A percentile compares a stretch with the other conserved stretches of the same genome.
These are phyloP conservation scores for Tremella mesenterica DNA, from an alignment of 768 basidiomycete genomes.

Conservation along the genomic window DNA sequence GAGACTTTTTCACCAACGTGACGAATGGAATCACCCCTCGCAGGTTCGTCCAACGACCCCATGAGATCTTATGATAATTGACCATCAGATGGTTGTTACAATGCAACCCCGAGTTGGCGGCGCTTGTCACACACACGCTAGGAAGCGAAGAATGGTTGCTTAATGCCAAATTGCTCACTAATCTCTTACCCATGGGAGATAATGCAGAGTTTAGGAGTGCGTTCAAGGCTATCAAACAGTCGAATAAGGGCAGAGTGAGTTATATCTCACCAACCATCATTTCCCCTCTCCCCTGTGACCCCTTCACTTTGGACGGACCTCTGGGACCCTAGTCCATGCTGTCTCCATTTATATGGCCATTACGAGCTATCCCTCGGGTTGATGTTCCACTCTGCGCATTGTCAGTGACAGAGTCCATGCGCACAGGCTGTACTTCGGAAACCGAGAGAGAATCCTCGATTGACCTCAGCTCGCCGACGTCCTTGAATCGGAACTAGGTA, in stretches of 20 bases:
- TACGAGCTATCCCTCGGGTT: background rate
- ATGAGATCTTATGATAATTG: background rate
- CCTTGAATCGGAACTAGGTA: constrained; percentile 37
- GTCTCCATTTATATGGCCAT: background rate
- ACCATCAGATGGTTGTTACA: constrained; percentile 39
- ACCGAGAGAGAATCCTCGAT: background rate
- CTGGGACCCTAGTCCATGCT: background rate
- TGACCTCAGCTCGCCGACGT: constrained; percentile 29
- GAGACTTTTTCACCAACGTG: constrained; percentile 55
- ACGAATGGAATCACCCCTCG: constrained; percentile 93
- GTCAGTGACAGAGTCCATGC: background rate
- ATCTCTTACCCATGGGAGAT: constrained; percentile 63
- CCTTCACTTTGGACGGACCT: background rate
- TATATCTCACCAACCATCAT: constrained; percentile 47
- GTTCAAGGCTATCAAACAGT: constrained; percentile 77
- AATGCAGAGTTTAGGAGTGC: constrained; percentile 65
- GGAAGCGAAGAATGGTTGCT: constrained; percentile 75
- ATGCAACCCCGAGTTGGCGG: constrained; percentile 83
- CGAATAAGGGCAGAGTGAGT: constrained; percentile 83
- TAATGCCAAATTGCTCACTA: constrained; percentile 60
- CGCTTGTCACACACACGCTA: constrained; percentile 74
- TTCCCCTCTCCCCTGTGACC: background rate
- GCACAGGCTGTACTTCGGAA: too few species aligned
- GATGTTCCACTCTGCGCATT: too few species aligned
- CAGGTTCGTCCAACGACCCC: constrained; percentile 64